Conservation (phyloP, 78 protist genomes). For the Dictyostelium brefeldianum region DNA sequence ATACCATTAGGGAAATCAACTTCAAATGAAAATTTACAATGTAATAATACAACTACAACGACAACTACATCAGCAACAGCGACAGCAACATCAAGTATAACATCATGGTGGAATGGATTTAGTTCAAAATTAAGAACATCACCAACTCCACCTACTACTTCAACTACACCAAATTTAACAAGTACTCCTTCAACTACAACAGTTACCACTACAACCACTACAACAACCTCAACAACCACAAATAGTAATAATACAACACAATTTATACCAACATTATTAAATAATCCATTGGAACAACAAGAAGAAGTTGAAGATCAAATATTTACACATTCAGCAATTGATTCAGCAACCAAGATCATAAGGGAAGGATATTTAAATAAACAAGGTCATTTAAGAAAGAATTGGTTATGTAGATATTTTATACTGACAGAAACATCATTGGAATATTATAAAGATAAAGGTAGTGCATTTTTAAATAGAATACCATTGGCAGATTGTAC, state of each 20-base stretch:
- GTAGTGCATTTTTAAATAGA: constrained; percentile 15
- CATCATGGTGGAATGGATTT: constrained; percentile 20
- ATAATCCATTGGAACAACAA: neutral
- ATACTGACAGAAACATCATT: constrained; percentile 43
- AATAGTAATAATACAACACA: neutral
- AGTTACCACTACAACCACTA: neutral
- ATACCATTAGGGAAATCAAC: neutral
- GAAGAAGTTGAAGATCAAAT: constrained; percentile 31
- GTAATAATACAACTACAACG: neutral
- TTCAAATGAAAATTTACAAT: neutral
- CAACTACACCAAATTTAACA: neutral
- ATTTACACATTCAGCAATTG: constrained; percentile 2
- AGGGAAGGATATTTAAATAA: constrained; percentile 74
- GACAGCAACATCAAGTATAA: neutral
- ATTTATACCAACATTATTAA: neutral
- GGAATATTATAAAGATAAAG: constrained; percentile 56
- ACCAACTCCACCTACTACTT: neutral
- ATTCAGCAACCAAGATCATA: constrained; percentile 5
- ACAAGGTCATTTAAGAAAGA: constrained; percentile 79
- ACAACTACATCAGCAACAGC: neutral
- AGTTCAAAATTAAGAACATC: constrained; percentile 1
- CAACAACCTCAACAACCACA: neutral
- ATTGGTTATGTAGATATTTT: constrained; percentile 73
- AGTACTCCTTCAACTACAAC: neutral
- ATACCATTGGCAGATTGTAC: constrained; percentile 51